Evolutionary conservation across 768 basidiomycete species (phyloP), one percentile per base, ranked within the genome.

Genomic region (Russula virescens): DNA sequence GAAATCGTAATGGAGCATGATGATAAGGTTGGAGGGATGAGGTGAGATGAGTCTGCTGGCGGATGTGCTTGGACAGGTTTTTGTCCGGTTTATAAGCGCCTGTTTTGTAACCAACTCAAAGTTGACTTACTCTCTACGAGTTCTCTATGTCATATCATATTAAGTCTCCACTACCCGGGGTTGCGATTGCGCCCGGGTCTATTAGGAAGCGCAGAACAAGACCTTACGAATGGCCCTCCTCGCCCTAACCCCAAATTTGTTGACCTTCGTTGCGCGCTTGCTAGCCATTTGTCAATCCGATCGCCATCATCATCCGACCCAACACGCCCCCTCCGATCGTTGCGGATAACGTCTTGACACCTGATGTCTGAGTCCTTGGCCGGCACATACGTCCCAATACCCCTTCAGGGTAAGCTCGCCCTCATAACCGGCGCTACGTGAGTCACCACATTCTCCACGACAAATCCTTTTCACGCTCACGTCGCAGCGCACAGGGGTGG

Each of bases 401-500:
- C 65, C 25, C 53, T 66, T 46, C 23, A 57, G 34, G 70, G 70
- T 10, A 71, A 69, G 58, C 59, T 71, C 10, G 70, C 69, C 14
- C 62, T 71, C 47, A 71, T 71, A 23, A 71, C 70, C 9, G 70
- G 69, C 14, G 69, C 66, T 21, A 70, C 69, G 68, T 69, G 31
- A 58, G 68, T 40, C 42, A 31, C 31, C 31, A 31, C 31, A 3
- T 18, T 19, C 18, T 13, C 28, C 21, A 23, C 53, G 1, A 23
- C 14, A 18, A 28, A 35, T 58, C 19, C 21, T n/a, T 57, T 21
- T 49, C 46, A 38, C 40, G 35, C 55, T 64, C 13, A 54, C 55
- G 3, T 13, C 23, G n/a, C 23, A 18, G 21, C 11, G 1, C 7
- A 38, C 68, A 83, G 81, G 26, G 82, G 82, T 7, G 82, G 82